These are phyloP conservation scores for Polytolypa hystricis DNA, from an alignment of 2,329 filamentous ascomycete species.

Conservation along the genomic window DNA sequence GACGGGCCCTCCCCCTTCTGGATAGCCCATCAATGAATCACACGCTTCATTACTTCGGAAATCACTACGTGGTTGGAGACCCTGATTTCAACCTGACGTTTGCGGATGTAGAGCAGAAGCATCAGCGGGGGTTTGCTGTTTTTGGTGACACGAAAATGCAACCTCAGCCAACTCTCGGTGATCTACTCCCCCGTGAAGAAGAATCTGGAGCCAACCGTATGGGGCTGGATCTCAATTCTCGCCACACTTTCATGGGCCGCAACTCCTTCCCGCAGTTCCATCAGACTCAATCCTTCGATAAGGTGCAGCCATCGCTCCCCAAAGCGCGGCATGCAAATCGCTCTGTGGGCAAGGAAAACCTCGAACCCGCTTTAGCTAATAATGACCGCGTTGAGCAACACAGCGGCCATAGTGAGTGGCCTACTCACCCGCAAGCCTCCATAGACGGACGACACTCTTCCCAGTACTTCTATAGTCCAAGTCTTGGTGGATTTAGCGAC, in stretches of 20 bases:
- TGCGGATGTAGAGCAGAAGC: slow-evolving; percentile 19
- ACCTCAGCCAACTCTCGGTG: slow-evolving; percentile 1
- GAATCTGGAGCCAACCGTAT: neutral
- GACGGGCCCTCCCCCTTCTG: slow-evolving; percentile 14
- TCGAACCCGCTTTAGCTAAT: slow-evolving; percentile 21
- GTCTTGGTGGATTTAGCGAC: slow-evolving; percentile 16
- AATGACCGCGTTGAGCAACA: slow-evolving; percentile 15
- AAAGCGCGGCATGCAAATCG: slow-evolving; percentile 6
- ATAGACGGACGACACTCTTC: slow-evolving; percentile 16
- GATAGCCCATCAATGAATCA: slow-evolving; percentile 14
- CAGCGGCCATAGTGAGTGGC: slow-evolving; percentile 18
- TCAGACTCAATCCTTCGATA: slow-evolving; percentile 8
- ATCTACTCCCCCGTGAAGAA: neutral
- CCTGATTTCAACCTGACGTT: slow-evolving; percentile 26
- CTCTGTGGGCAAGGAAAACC: slow-evolving; percentile 25
- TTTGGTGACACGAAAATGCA: slow-evolving; percentile 23
- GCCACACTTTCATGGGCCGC: neutral
- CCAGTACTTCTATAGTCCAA: slow-evolving; percentile 18
- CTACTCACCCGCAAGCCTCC: slow-evolving; percentile 8
- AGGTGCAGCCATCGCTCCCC: neutral
- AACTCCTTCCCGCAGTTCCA: slow-evolving; percentile 17
- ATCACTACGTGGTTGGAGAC: slow-evolving; percentile 17
- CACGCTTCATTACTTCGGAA: slow-evolving; percentile 12
- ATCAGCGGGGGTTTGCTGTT: slow-evolving; percentile 23
- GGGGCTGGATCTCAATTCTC: slow-evolving; percentile 1